Base-by-base conservation (phyloP, 2,329 filamentous ascomycete species). In the Diaporthe longicolla region DNA sequence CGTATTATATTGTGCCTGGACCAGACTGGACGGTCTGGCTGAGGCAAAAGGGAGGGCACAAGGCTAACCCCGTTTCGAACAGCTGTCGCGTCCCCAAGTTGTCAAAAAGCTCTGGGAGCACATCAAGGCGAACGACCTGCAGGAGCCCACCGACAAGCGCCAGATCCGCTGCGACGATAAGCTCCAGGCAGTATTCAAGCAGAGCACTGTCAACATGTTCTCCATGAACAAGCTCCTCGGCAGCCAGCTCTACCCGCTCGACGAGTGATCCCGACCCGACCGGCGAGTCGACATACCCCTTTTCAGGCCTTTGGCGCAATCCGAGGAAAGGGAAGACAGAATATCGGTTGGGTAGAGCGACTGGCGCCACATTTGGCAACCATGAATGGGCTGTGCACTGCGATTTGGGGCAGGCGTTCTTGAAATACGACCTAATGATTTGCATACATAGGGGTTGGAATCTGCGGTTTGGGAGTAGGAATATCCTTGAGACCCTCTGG, bases 211-310 rank as follows among this genome's bases (percentile, higher is more conserved):
- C 66, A 95, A 98, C 84, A 99, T 99, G 97, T 99, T 99, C 84
- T 95, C 95, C 78, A 98, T 99, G 96, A 98, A 98, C 87, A 98
- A 98, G 87, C 90, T 98, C 21, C 91, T 98, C 15, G 95, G 94
- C 76, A 92, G 93, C 81, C 96, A 98, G 80, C 87, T 98, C 52
- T 98, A 97, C 81, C 94, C 93, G 3, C 89, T 94, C 63, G 95
- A 96, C 70, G 95, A 97, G 82, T 74, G 70, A 40, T 3, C 10
- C 45, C 45, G 21, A 24, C 45, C 21, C 10, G 26, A 9, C 32
- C 45, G 3, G 57, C 21, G 32, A n/a, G 43, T 19, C 57, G 24
- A n/a, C 40, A 57, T 17, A 48, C 35, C 55, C 55, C 45, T 17
- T 37, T 37, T 26, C 4, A 32, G 9, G 71, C 19, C 15, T 35